These are phyloP conservation scores for Xylaria nigripes DNA, from an alignment of 495 filamentous ascomycete species.

Conservation along the genomic window DNA sequence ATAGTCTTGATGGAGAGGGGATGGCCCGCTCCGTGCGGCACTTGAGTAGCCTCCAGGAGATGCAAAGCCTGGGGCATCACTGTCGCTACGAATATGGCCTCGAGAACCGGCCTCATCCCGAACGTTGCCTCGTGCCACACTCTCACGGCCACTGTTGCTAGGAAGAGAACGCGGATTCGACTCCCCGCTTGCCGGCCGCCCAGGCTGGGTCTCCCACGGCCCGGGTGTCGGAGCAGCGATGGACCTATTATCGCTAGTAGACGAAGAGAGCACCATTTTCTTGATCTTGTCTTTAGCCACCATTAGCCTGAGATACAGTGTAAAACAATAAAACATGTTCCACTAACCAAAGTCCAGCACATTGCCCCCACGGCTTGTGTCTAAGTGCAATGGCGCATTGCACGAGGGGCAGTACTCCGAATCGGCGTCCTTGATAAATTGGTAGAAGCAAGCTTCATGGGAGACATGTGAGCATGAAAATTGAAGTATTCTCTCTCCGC, in stretches of 20 bases:
- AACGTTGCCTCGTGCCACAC: constrained; percentile 30
- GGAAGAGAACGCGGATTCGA: constrained; percentile 33
- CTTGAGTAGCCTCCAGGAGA: constrained; percentile 73
- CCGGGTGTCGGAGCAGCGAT: constrained; percentile 40
- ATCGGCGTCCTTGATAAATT: constrained; percentile 93
- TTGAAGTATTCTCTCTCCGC: constrained; percentile 89
- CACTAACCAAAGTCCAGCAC: constrained; percentile 82
- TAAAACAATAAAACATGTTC: neutral
- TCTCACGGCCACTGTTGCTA: constrained; percentile 27
- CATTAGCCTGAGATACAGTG: constrained; percentile 18
- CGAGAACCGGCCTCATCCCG: constrained; percentile 54
- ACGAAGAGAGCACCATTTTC: constrained; percentile 82
- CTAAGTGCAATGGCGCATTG: constrained; percentile 83
- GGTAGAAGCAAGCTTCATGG: constrained; percentile 98
- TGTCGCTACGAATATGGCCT: constrained; percentile 61
- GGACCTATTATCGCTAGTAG: constrained; percentile 55
- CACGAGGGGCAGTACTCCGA: constrained; percentile 93
- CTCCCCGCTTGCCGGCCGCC: constrained; percentile 42
- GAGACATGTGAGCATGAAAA: constrained; percentile 94
- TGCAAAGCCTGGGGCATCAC: constrained; percentile 61
- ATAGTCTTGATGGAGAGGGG: constrained; percentile 76
- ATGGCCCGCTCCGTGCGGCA: constrained; percentile 46
- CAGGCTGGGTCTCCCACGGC: constrained; percentile 42
- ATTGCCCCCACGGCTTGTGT: constrained; percentile 93
- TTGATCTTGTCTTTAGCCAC: constrained; percentile 74